These are phyloP conservation scores for Pseudotulostoma volvatum DNA, from an alignment of 495 filamentous ascomycete species.

Conservation along the genomic window DNA sequence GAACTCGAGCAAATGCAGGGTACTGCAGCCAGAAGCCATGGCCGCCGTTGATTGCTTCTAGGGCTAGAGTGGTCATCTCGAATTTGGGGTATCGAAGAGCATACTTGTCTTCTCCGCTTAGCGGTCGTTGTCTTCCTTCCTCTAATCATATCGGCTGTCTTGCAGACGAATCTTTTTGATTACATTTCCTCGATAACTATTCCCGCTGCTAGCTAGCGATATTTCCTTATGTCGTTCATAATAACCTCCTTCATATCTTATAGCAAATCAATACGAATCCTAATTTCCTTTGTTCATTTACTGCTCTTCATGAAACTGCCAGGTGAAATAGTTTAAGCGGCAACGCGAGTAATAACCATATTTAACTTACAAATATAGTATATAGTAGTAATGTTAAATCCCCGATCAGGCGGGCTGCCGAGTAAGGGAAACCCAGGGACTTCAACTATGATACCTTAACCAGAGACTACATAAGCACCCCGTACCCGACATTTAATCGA, in stretches of 20 bases:
- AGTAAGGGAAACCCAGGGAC: no score
- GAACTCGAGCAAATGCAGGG: conserved; percentile 92
- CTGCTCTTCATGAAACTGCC: no score
- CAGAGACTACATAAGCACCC: not conserved
- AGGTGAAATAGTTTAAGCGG: no score
- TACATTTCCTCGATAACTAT: conserved; percentile 21
- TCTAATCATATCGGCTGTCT: not conserved
- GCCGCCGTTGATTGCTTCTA: conserved; percentile 57
- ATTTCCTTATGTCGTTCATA: conserved; percentile 34
- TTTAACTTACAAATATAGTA: no score
- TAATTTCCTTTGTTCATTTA: conserved; percentile 11
- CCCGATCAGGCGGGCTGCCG: no score
- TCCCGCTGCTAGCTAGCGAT: conserved; percentile 34
- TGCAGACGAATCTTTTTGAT: conserved; percentile 1
- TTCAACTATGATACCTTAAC: no score
- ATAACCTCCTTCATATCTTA: conserved; percentile 29
- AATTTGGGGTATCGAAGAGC: not conserved
- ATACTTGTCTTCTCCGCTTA: not conserved
- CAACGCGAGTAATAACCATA: no score
- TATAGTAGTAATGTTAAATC: no score
- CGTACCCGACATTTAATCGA: no score
- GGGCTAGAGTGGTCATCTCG: conserved; percentile 2
- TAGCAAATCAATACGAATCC: conserved; percentile 23
- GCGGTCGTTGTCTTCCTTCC: conserved; percentile 3
- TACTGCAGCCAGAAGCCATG: conserved; percentile 80